Conservation (phyloP, 495 filamentous ascomycete species). For the Tirmania nivea region DNA sequence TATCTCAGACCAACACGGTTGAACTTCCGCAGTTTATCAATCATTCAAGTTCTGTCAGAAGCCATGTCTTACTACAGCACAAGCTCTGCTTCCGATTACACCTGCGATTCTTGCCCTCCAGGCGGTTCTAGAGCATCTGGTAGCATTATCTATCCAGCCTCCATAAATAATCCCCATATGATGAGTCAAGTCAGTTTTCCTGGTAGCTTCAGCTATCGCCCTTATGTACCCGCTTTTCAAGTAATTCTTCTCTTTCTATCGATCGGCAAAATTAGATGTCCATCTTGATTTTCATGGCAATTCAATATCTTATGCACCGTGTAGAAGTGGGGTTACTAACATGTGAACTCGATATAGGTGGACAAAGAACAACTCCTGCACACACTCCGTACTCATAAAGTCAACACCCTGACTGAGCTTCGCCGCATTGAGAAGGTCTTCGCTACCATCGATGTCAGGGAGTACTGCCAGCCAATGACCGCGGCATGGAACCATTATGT, state of each 20-base stretch:
- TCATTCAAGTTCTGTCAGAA: neutral
- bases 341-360: constrained; percentile 13
- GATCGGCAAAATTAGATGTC: neutral
- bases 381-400: constrained; percentile 36
- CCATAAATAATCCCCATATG: neutral
- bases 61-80: neutral
- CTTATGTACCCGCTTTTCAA: neutral
- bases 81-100: neutral
- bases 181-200: neutral
- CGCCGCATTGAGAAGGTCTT: constrained; percentile 51
- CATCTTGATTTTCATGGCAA: neutral
- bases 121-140: neutral
- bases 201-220: neutral
- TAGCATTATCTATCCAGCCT: neutral
- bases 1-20: too few relatives aligned
- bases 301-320: neutral
- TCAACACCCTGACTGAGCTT: constrained; percentile 55
- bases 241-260: neutral
- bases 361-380: constrained; percentile 30
- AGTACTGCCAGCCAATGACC: constrained; percentile 45
- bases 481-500: constrained; percentile 55
- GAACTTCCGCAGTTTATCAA: too few relatives aligned
- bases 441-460: constrained; percentile 29
- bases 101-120: neutral
- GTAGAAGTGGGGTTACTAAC: neutral